phyloP scores from a whole-genome alignment of 1,284 basidiomycete genomes.

The Trametes sp. region DNA sequence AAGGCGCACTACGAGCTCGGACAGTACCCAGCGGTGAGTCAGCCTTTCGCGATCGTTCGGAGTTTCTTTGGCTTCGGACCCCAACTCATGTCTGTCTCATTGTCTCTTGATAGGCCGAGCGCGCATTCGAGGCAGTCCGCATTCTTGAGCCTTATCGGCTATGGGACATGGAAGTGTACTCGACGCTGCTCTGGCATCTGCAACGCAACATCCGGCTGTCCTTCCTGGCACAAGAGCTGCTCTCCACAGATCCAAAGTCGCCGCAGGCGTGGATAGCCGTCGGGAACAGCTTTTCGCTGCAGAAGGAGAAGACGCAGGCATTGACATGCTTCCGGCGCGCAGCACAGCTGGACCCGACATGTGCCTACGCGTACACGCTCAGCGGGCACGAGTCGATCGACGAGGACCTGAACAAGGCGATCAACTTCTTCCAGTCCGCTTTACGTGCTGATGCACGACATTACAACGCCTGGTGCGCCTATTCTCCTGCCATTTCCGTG shows the following conservation, averaged over 20 bases:
- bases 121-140: constrained; percentile 84
- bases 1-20: constrained; percentile 88
- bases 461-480: constrained; percentile 91
- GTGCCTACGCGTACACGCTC: constrained; percentile 92
- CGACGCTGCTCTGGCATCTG: constrained; percentile 93
- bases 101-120: constrained; percentile 68
- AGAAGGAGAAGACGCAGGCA: constrained; percentile 91
- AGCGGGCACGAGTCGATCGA: constrained; percentile 95
- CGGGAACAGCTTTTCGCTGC: constrained; percentile 91
- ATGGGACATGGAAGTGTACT: constrained; percentile 93
- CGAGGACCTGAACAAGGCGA: constrained; percentile 90
- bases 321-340: constrained; percentile 92
- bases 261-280: constrained; percentile 95
- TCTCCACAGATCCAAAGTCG: constrained; percentile 81
- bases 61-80: constrained; percentile 15
- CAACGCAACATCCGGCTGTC: constrained; percentile 84
- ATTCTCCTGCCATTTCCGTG: constrained; percentile 20
- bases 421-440: constrained; percentile 89
- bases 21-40: constrained; percentile 85
- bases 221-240: constrained; percentile 88
- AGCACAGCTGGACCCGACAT: constrained; percentile 81
- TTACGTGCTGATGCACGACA: constrained; percentile 88
- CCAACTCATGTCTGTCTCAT: constrained; percentile 23
- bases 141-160: constrained; percentile 86
- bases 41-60: background rate